These are phyloP conservation scores for Thinopyrum elongatum DNA, from an alignment of 176 grass and related monocot species.

Conservation along the genomic window DNA sequence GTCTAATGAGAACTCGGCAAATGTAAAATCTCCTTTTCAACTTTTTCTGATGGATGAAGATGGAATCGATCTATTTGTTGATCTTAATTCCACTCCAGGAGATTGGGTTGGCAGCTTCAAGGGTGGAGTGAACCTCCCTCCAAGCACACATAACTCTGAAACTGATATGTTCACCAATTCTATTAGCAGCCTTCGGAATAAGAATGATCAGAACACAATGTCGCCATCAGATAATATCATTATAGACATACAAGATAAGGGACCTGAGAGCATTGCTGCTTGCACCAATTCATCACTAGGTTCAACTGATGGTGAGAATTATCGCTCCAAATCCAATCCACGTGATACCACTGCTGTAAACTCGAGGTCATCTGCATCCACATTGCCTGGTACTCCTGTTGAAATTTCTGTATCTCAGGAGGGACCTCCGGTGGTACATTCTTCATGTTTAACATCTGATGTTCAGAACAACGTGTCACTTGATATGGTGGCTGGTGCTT, in stretches of 20 bases:
- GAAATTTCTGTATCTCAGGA: constrained; percentile 46
- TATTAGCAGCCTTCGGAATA: constrained; percentile 48
- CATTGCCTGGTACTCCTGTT: constrained; percentile 36
- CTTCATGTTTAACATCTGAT: constrained; percentile 47
- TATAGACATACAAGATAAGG: constrained; percentile 43
- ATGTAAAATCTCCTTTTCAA: constrained; percentile 50
- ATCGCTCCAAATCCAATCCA: constrained; percentile 41
- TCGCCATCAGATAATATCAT: constrained; percentile 33
- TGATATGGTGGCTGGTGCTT: constrained; percentile 27
- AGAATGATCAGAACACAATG: constrained; percentile 38
- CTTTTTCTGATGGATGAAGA: constrained; percentile 78
- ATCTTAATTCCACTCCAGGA: constrained; percentile 65
- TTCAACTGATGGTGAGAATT: constrained; percentile 65
- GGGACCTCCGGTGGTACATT: constrained; percentile 49
- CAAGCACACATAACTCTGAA: constrained; percentile 25
- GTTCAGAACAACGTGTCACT: constrained; percentile 41
- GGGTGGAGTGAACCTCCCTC: constrained; percentile 35
- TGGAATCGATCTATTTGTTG: constrained; percentile 76
- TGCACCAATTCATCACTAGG: constrained; percentile 65
- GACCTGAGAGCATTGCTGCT: constrained; percentile 34
- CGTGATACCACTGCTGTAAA: constrained; percentile 36
- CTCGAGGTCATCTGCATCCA: constrained; percentile 52
- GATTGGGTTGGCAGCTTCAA: constrained; percentile 61
- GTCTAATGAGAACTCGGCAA: constrained; percentile 39
- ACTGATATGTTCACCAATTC: constrained; percentile 42